Base-by-base conservation (phyloP, 306 rosid species). In the Lathyrus sativus region DNA sequence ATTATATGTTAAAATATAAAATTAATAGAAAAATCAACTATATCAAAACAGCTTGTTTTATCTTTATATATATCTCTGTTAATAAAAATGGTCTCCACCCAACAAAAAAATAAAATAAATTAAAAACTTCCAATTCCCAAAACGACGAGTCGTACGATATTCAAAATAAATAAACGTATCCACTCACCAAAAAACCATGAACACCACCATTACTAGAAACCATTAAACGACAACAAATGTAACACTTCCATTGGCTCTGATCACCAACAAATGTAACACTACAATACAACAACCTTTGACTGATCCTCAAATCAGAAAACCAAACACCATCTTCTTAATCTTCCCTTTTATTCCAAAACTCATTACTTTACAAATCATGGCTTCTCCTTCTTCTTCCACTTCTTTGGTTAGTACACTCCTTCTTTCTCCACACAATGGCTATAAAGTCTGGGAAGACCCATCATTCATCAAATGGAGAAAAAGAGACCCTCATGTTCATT, bases 401-500 rank as follows among this genome's bases (percentile, higher is more conserved):
- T 49, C 77, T 67, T 50, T 87, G 76, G 79, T 72, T 74, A 87
- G 89, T 31, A 81, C 83, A 28, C 84, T 82, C 1, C 55, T 76
- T 6, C 79, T 84, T 46, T 80, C 86, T 9, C 51, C 83, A 0
- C 86, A 82, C 7, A 87, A 68, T 68, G 85, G 91, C 17, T 71
- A 82, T 75, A 89, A 74, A 37, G 87, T 80, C 12, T 93, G 98
- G 98, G 96, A 93, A 76, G 98, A 93, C 76, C 98, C 81, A 15
- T 75, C 90, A 7, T 82, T 93, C 87, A 80, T 93, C 87, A 86
- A 88, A 72, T 93, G 98, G 98, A 85, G 72, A 46, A 93, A 93
- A 84, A 85, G 96, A 62, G 97, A 93, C 45, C 19, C 96, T 2
- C 98, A 90, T 62, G 97, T 88, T 78, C 81, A 83, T 71, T 79